Conservation (phyloP, 495 filamentous ascomycete genomes). For the Trichoderma parareesei region DNA sequence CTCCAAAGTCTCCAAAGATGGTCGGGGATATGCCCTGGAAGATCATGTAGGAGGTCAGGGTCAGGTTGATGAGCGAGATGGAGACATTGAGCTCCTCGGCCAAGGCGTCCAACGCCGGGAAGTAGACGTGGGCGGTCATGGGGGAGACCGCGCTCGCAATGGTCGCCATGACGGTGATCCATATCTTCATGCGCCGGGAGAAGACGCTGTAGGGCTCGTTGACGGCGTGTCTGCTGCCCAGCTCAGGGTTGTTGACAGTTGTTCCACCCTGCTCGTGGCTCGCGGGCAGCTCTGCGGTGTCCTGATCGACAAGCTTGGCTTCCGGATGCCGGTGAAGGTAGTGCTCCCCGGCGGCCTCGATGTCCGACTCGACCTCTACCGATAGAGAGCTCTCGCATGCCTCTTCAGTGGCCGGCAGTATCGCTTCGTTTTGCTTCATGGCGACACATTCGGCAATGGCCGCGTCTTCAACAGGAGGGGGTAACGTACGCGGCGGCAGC, state of each 20-base stretch:
- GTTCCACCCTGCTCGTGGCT: background rate
- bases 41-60: constrained; percentile 58
- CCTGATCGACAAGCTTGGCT: background rate
- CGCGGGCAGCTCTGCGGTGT: background rate
- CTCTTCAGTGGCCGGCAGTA: background rate
- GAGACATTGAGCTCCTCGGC: constrained; percentile 48
- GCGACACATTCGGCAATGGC: background rate
- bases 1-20: constrained; percentile 52
- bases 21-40: constrained; percentile 53
- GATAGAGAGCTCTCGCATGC: background rate
- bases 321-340: background rate
- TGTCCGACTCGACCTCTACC: background rate
- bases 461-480: background rate
- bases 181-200: constrained; percentile 44
- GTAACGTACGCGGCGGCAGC: background rate
- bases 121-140: constrained; percentile 73
- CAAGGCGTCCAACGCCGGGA: constrained; percentile 58
- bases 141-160: constrained; percentile 62
- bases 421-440: constrained; percentile 4
- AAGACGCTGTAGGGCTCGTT: constrained; percentile 46
- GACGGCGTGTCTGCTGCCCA: constrained; percentile 17
- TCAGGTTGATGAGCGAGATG: constrained; percentile 56
- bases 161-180: constrained; percentile 59
- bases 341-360: background rate
- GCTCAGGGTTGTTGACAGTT: constrained; percentile 27